Conservation (phyloP, 1,284 basidiomycete species). For the Cryptococcus depauperatus region DNA sequence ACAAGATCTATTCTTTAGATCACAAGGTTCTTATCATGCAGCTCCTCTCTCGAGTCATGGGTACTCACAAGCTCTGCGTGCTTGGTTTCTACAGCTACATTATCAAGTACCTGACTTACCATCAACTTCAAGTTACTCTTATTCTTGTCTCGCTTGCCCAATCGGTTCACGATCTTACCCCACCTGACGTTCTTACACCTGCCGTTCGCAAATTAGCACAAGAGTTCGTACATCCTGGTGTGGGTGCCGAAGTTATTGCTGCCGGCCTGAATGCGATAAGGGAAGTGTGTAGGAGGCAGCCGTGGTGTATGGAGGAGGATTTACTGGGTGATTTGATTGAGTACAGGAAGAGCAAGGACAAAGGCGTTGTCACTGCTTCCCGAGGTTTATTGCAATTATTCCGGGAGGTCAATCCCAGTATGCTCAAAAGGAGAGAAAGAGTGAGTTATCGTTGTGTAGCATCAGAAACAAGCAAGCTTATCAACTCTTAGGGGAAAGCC, state of each 20-base stretch:
- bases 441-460: slow-evolving; percentile 25
- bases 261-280: slow-evolving; percentile 92
- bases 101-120: slow-evolving; percentile 81
- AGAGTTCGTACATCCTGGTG: slow-evolving; percentile 96
- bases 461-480: slow-evolving; percentile 1
- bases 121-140: slow-evolving; percentile 86
- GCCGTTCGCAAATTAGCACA: slow-evolving; percentile 85
- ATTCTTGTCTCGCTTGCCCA: slow-evolving; percentile 94
- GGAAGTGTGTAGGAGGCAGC: slow-evolving; percentile 86
- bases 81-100: slow-evolving; percentile 97
- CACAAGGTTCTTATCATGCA: slow-evolving; percentile 98
- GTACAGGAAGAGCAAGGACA: slow-evolving; percentile 92
- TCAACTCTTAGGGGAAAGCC: slow-evolving; percentile 61
- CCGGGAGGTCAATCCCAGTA: slow-evolving; percentile 87
- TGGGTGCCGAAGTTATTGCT: slow-evolving; percentile 86
- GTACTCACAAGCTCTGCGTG: slow-evolving; percentile 83
- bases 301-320: slow-evolving; percentile 90
- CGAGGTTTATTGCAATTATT: slow-evolving; percentile 86
- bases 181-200: slow-evolving; percentile 84
- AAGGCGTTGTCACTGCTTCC: slow-evolving; percentile 80
- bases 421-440: slow-evolving; percentile 83
- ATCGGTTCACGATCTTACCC: slow-evolving; percentile 90
- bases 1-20: slow-evolving; percentile 88
- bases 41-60: slow-evolving; percentile 90
- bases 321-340: slow-evolving; percentile 85